A percentile compares a stretch with the other conserved stretches of the same genome.
phyloP scores from a whole-genome alignment of 2,329 filamentous ascomycete genomes.

The Alternaria hordeiaustralica region DNA sequence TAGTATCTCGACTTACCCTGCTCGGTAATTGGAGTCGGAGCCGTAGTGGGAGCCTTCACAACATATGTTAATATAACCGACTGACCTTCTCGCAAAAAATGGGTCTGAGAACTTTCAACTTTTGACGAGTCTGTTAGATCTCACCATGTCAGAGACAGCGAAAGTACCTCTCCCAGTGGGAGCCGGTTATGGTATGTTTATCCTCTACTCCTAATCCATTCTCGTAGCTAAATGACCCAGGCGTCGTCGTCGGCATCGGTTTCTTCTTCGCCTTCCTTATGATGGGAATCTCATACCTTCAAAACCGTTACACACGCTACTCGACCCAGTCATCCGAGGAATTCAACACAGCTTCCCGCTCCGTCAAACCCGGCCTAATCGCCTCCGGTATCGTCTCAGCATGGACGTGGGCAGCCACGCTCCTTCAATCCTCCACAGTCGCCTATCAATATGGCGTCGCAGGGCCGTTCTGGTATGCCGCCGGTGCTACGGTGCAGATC shows the following conservation, averaged over 20 bases:
- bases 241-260: conserved; percentile 57
- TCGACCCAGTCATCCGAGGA: conserved; percentile 55
- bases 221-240: conserved; percentile 12
- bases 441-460: conserved; percentile 41
- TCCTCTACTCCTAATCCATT: background rate
- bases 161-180: conserved; percentile 41
- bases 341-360: conserved; percentile 56
- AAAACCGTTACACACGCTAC: conserved; percentile 44
- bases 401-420: conserved; percentile 59
- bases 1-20: background rate
- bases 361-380: conserved; percentile 55
- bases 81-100: background rate
- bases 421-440: conserved; percentile 37
- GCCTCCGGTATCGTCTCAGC: conserved; percentile 57
- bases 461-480: conserved; percentile 50
- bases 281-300: conserved; percentile 48
- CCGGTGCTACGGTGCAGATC: conserved; percentile 55
- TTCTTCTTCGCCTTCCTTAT: conserved; percentile 47
- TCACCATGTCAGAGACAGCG: conserved; percentile 25
- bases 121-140: background rate
- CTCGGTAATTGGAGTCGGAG: conserved; percentile 3
- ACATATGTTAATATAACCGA: background rate
- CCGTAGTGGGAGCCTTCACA: background rate
- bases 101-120: background rate
- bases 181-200: conserved; percentile 56